Conservation (phyloP, 192 early-diverging fungal species). For the Coemansia sp. region DNA sequence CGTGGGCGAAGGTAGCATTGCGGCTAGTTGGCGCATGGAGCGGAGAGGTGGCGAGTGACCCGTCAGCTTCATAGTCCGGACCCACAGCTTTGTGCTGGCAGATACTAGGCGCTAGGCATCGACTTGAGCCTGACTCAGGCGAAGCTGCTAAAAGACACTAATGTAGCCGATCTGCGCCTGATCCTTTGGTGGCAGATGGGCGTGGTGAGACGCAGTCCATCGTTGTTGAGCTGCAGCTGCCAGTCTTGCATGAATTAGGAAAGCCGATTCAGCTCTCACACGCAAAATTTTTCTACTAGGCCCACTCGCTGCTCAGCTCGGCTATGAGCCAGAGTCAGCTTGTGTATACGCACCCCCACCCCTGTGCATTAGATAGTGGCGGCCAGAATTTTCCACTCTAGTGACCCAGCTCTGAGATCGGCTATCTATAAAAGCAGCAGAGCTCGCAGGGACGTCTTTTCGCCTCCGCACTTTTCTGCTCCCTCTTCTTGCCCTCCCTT, state of each 20-base stretch:
- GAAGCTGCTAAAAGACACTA: neutral
- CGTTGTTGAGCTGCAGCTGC: neutral
- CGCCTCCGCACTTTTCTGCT: neutral
- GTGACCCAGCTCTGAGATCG: neutral
- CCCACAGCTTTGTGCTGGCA: neutral
- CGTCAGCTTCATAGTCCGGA: neutral
- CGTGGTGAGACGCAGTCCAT: neutral
- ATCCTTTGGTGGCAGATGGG: neutral
- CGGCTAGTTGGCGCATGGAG: neutral
- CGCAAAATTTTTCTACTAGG: neutral
- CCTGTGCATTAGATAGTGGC: neutral
- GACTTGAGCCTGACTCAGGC: neutral
- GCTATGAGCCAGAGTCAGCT: constrained; percentile 10
- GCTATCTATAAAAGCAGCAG: constrained; percentile 4
- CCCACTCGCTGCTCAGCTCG: constrained; percentile 6
- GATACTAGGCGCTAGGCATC: neutral
- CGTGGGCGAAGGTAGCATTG: neutral
- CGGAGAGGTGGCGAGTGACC: neutral
- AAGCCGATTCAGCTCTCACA: constrained; percentile 4
- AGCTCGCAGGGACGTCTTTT: neutral
- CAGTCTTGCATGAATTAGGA: neutral
- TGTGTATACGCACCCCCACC: neutral
- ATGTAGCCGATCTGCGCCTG: neutral
- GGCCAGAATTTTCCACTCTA: neutral
- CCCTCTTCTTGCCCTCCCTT: neutral